These are phyloP conservation scores for Stramenopiles sp. DNA, from an alignment of 352 stramenopile genomes.

Conservation along the genomic window DNA sequence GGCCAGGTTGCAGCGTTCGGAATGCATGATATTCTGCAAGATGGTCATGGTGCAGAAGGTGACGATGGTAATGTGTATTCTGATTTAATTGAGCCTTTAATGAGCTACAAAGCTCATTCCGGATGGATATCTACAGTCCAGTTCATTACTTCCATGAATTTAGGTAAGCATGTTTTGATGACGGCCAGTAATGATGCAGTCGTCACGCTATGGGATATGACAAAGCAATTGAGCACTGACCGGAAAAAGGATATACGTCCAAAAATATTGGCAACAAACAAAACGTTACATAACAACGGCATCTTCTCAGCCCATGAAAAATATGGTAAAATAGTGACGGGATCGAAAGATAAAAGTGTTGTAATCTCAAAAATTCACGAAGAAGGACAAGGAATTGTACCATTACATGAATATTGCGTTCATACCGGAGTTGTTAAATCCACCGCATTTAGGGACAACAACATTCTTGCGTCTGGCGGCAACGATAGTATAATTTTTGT, in stretches of 20 bases:
- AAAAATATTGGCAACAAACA: neutral
- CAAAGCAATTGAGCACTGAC: neutral
- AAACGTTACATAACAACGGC: neutral
- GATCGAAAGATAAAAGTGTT: conserved; percentile 10
- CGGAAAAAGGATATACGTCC: neutral
- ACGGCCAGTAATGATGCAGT: conserved; percentile 1
- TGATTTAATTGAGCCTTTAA: neutral
- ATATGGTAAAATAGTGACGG: conserved; percentile 5
- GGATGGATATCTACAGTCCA: conserved; percentile 10
- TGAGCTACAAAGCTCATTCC: neutral
- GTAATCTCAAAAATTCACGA: neutral
- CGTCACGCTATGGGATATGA: neutral
- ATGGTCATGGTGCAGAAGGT: neutral
- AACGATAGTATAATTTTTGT: neutral
- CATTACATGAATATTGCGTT: neutral
- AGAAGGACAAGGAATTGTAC: neutral
- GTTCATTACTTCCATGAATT: neutral
- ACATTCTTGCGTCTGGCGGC: neutral
- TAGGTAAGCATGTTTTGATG: neutral
- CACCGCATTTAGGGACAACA: neutral
- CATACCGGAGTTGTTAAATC: conserved; percentile 4
- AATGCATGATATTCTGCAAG: neutral
- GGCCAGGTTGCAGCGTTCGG: neutral
- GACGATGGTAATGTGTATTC: neutral
- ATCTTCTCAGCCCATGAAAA: neutral